Percentiles rank a stretch among this genome's conserved stretches.
phyloP scores from a whole-genome alignment of 2,329 filamentous ascomycete genomes.

The Apiospora rasikravindrae region DNA sequence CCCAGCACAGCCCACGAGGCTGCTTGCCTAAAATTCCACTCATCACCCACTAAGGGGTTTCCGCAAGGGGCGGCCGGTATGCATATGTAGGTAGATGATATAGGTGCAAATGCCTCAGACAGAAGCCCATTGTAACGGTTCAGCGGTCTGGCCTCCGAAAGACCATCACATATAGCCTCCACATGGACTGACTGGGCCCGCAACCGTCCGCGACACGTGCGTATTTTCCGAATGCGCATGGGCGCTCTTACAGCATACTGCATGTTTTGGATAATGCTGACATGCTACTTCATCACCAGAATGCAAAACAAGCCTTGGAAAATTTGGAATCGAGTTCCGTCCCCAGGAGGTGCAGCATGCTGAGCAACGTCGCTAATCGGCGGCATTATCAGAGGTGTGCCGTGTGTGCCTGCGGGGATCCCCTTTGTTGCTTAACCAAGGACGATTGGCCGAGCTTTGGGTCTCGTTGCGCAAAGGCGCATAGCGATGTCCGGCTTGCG shows the following conservation, averaged over 20 bases:
- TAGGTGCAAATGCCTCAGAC: not conserved
- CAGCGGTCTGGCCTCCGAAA: not conserved
- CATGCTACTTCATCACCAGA: not conserved
- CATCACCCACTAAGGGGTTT: constrained; percentile 12
- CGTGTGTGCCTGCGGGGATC: not conserved
- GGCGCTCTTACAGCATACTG: constrained; percentile 1
- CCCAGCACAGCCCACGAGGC: constrained; percentile 12
- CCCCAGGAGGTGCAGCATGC: not conserved
- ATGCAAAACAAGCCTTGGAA: not conserved
- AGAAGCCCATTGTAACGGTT: not conserved
- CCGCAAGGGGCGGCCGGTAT: not conserved
- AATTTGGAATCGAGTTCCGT: not conserved
- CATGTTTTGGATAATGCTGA: not conserved
- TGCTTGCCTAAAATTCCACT: not conserved
- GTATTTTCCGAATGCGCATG: constrained; percentile 8
- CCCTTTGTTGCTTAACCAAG: not conserved
- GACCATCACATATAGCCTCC: not conserved
- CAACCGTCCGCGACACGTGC: not conserved
- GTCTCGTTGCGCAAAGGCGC: not conserved
- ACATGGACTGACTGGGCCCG: not conserved
- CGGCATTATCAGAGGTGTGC: not conserved
- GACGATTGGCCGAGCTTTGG: not conserved
- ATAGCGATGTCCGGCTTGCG: not conserved
- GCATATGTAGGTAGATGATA: not conserved
- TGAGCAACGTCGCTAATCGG: constrained; percentile 10